Evolutionary conservation across 768 basidiomycete genomes (phyloP), one percentile per base, ranked within the genome.

Genomic region (Botryobasidium botryosum): DNA sequence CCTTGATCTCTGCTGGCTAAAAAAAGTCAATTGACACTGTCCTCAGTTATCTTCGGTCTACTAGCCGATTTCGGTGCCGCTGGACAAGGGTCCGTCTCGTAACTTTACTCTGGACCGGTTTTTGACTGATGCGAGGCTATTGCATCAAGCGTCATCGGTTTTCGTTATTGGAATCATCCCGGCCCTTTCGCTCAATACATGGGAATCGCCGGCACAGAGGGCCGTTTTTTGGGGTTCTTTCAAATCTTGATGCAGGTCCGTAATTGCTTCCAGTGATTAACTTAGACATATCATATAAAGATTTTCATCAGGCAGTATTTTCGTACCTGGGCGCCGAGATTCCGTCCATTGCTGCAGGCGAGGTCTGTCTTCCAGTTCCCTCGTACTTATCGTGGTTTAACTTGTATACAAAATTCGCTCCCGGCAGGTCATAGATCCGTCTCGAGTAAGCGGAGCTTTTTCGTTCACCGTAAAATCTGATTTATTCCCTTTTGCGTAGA

Each of bases 141-240:
- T n/a, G n/a, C n/a, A n/a, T n/a, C n/a, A n/a, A n/a, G n/a, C n/a
- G n/a, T n/a, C 37, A 39, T 39, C 37, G 37, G 37, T 15, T 38
- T 32, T 20, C 24, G 27, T 1, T 44, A 32, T 26, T 44, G 43
- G 43, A 32, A 35, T 10, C 8, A 39, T 20, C 37, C 37, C 3
- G 74, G 74, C 17, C 74, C 76, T 1, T 73, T 77, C 45, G 70
- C 67, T 8, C 71, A 75, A 55, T 69, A 74, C 57, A 62, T 68
- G 40, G 56, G 46, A 47, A 65, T 70, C 50, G 57, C 61, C 1
- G 77, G 76, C n/a, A 56, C 64, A 3, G 56, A 68, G 15, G 77
- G 76, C 10, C 67, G 64, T 17, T 78, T 79, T 59, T 60, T 77
- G 17, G 77, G 74, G 6, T 77, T 78, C 58, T 63, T 73, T 47